Conservation (phyloP, 2,329 filamentous ascomycete species). For the Emydomyces testavorans region DNA sequence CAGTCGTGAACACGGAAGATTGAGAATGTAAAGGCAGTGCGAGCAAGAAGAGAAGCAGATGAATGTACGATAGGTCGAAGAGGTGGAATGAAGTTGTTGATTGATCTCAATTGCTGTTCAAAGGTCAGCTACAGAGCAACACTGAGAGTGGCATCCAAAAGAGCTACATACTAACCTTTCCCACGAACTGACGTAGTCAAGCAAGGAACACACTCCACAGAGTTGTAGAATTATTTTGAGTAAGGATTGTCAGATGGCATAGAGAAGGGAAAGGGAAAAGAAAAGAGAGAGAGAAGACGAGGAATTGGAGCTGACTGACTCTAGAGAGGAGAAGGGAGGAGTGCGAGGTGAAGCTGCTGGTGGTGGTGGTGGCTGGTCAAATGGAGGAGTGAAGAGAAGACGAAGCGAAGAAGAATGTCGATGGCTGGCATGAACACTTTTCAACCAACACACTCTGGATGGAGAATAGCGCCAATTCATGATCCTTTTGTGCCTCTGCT, state of each 20-base stretch:
- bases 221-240: not conserved
- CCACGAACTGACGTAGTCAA: slow-evolving; percentile 9
- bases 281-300: not conserved
- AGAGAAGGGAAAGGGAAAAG: not conserved
- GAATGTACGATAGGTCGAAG: not conserved
- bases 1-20: not conserved
- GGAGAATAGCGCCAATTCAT: not conserved
- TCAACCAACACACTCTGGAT: too few relatives aligned
- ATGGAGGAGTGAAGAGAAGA: slow-evolving; percentile 4
- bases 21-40: slow-evolving; percentile 16
- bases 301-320: slow-evolving; percentile 5
- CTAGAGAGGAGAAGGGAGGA: not conserved
- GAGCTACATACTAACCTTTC: not conserved
- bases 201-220: not conserved
- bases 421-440: too few relatives aligned
- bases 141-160: too few relatives aligned
- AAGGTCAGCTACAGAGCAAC: not conserved
- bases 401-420: slow-evolving; percentile 1
- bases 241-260: not conserved
- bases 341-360: not conserved
- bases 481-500: not conserved
- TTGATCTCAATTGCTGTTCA: slow-evolving; percentile 2
- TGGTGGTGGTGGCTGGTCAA: slow-evolving; percentile 14
- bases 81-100: not conserved
- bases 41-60: not conserved